These are phyloP conservation scores for Russula vinacea DNA, from an alignment of 768 basidiomycete genomes.

Conservation along the genomic window DNA sequence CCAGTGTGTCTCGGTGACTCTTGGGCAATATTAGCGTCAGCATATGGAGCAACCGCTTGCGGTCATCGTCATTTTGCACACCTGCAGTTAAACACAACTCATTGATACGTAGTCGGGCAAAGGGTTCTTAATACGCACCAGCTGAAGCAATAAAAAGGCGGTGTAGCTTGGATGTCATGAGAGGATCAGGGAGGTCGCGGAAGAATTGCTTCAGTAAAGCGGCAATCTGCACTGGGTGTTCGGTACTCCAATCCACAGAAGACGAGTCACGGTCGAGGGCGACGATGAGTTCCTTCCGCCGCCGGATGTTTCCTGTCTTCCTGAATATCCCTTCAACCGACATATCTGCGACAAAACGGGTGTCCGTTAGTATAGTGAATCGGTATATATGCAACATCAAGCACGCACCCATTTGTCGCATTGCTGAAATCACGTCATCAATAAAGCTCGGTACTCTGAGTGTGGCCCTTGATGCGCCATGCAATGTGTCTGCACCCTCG, in stretches of 20 bases:
- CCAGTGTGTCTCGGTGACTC: slow-evolving; percentile 94
- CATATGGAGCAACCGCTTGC: slow-evolving; percentile 80
- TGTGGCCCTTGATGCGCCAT: slow-evolving; percentile 81
- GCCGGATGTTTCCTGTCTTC: slow-evolving; percentile 95
- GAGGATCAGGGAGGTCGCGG: slow-evolving; percentile 91
- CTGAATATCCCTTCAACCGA: slow-evolving; percentile 98
- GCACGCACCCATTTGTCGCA: slow-evolving; percentile 95
- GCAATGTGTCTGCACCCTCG: slow-evolving; percentile 92
- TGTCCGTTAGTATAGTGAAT: slow-evolving; percentile 11
- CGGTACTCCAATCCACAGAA: slow-evolving; percentile 86
- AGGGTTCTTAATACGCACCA: slow-evolving; percentile 49
- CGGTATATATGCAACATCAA: background rate
- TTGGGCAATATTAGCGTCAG: slow-evolving; percentile 85
- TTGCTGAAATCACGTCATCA: slow-evolving; percentile 96
- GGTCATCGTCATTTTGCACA: slow-evolving; percentile 69
- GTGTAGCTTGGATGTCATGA: slow-evolving; percentile 93
- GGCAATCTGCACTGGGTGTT: slow-evolving; percentile 96
- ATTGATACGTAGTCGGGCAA: slow-evolving; percentile 10
- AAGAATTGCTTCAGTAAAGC: slow-evolving; percentile 97
- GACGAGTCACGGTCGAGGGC: slow-evolving; percentile 91
- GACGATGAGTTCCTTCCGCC: slow-evolving; percentile 86
- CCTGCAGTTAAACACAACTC: slow-evolving; percentile 47
- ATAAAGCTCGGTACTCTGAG: slow-evolving; percentile 94
- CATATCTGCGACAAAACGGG: slow-evolving; percentile 64
- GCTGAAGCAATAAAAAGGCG: slow-evolving; percentile 84